Base-by-base conservation (phyloP, 2,329 filamentous ascomycete species). In the Aspergillus brunneoviolaceus region DNA sequence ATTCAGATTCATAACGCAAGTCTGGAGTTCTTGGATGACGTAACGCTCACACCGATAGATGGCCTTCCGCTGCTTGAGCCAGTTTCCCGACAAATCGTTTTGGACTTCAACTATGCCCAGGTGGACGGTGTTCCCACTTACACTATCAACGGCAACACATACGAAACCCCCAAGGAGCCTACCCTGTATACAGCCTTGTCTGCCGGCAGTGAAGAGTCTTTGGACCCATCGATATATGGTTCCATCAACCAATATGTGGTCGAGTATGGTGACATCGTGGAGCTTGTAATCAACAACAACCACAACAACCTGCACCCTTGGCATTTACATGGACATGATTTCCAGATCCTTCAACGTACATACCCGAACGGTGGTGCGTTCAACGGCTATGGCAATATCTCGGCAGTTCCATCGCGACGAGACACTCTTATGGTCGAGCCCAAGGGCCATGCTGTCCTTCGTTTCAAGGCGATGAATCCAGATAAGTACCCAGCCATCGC, bases 111-210 rank as follows among this genome's bases (percentile, higher is more conserved):
- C 61, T 90, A 90, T 85, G 82, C 87, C 67, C 87, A 89, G 62
- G 81, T 92, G 11, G 83, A 92, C 60, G 89, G 89, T 1, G 84
- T 84, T 29, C 66, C 63, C 25, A 70, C 71, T 29, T 87, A 86
- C 61, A 87, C 88, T 76, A 85, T 90, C 58, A 93, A 94, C 79
- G 87, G 90, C 74, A 85, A 91, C 63, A 91, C 89, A 31, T 96
- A 93, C 73, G 83, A 84, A 3, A 58, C 77, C 0, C 91, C 90
- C 52, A 90, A 91, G 72, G 91, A 96, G 0, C 92, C 92, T 0
- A 87, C 89, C 0, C 81, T 96, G 0, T 96, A 92, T 80, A 91
- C 89, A 0, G 90, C 84, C 1, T 80, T 96, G 3, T 86, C 85
- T 0, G 76, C 86, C 1, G 86, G 85, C 16, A 21, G 62, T 2